A percentile compares a stretch with the other conserved stretches of the same genome.
These are phyloP conservation scores for Metarhizium brunneum DNA, from an alignment of 2,329 filamentous ascomycete genomes.

Conservation along the genomic window DNA sequence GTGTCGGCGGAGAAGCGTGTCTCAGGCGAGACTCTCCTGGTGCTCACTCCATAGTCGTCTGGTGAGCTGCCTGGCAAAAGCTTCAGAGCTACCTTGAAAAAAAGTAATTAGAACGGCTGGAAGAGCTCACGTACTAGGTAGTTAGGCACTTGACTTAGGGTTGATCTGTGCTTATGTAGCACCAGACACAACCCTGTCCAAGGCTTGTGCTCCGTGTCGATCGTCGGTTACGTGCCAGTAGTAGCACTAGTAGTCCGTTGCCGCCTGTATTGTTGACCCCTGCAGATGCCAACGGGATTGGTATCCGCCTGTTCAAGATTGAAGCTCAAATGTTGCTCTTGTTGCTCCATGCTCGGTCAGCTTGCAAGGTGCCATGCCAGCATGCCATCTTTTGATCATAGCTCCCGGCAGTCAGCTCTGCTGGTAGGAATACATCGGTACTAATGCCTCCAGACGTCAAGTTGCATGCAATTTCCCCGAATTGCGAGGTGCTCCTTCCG, in stretches of 20 bases:
- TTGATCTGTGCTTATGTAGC: background rate
- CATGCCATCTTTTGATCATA: no score
- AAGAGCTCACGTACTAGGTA: no score
- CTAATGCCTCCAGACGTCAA: no score
- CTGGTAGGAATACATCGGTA: no score
- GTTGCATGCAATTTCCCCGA: no score
- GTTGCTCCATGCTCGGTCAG: background rate
- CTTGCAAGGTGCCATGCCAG: background rate
- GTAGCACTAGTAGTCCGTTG: no score
- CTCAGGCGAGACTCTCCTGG: background rate
- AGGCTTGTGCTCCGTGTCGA: background rate
- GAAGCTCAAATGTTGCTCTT: background rate
- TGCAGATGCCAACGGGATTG: no score
- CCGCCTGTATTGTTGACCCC: no score
- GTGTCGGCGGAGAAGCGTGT: background rate
- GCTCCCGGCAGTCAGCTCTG: no score
- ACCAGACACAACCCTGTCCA: background rate
- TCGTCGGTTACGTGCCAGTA: background rate
- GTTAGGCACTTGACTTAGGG: background rate
- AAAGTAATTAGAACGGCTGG: no score
- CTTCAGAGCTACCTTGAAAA: no score
- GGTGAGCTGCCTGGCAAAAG: background rate
- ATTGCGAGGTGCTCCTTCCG: background rate
- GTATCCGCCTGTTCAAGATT: background rate
- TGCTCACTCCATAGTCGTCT: background rate